Evolutionary conservation across 768 basidiomycete species (phyloP), one percentile per base, ranked within the genome.

Genomic region (Clitopilus passeckerianus): DNA sequence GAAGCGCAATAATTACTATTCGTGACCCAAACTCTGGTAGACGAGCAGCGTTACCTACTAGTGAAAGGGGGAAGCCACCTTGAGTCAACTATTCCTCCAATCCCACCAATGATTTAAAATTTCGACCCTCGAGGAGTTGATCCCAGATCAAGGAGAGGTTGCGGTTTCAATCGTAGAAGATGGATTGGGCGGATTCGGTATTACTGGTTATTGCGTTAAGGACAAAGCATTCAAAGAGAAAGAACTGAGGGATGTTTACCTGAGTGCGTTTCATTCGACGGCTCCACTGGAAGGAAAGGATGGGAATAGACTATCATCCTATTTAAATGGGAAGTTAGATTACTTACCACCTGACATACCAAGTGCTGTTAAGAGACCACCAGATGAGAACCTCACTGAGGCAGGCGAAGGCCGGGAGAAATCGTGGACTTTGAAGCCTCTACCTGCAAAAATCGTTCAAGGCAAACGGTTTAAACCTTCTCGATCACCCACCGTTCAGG

Each of bases 1-100:
- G 64, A 6, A 56, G 65, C 16, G 61, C 63, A 23, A 60, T 53
- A 0, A 63, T 71, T 22, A 70, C 63, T 2, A 59, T 71, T 14
- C 14, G 18, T 5, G 61, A 68, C 54, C 70, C 65, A 4, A 68
- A 69, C 53, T 44, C 65, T 0, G 54, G 53, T 3, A 5, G 30
- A 46, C 15, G 24, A 1, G 37, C 41, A 5, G 66, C 61, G 0
- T 23, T 68, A 12, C 64, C 61, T 0, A 67, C 66, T 0, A 53
- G 58, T 0, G 35, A 61, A 12, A 60, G 63, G 2, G 61, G 66
- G 14, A 53, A 22, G 6, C n/a, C 53, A 18, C n/a, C 53, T 12
- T 14, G 12, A 53, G 24, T 53, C 18, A 10, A 53, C 22, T 1
- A 24, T 7, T 14, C 53, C 16, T 7, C 23, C 23, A 53, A 53